Conservation (phyloP, 139 green algal genomes). For the Haematococcus sp. region DNA sequence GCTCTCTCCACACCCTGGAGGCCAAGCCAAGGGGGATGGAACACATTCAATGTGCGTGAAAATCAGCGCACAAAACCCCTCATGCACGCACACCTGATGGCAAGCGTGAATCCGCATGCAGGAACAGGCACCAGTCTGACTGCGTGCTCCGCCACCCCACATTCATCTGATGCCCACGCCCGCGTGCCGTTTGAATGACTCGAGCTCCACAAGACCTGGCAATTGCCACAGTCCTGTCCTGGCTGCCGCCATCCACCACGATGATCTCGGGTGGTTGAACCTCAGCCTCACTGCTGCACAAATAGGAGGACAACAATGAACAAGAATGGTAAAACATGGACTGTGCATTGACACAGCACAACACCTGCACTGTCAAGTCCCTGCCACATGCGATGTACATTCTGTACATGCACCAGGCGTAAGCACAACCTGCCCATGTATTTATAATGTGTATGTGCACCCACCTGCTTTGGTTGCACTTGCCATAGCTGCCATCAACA, state of each 20-base stretch:
- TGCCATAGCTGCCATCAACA: no score
- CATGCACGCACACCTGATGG: conserved; percentile 13
- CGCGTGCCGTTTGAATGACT: conserved; percentile 26
- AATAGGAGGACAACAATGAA: no score
- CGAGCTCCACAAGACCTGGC: conserved; percentile 17
- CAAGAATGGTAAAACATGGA: no score
- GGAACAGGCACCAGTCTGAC: conserved; percentile 61
- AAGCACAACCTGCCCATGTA: no score
- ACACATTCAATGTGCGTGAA: conserved; percentile 16
- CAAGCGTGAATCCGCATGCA: conserved; percentile 65
- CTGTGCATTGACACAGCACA: no score
- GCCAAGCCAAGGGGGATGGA: neutral
- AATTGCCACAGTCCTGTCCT: conserved; percentile 38
- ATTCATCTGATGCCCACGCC: conserved; percentile 58
- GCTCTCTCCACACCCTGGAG: neutral
- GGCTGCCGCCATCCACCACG: conserved; percentile 66
- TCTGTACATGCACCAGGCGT: no score
- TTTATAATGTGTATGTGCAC: no score
- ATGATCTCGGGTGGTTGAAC: conserved; percentile 43
- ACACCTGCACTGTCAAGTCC: no score
- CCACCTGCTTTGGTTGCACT: no score
- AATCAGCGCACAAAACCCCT: no score
- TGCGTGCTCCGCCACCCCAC: conserved; percentile 33
- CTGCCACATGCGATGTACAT: no score
- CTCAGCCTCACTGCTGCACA: neutral